These are phyloP conservation scores for Acanthamoeba polyphaga DNA, from an alignment of 208 protist species.

Conservation along the genomic window DNA sequence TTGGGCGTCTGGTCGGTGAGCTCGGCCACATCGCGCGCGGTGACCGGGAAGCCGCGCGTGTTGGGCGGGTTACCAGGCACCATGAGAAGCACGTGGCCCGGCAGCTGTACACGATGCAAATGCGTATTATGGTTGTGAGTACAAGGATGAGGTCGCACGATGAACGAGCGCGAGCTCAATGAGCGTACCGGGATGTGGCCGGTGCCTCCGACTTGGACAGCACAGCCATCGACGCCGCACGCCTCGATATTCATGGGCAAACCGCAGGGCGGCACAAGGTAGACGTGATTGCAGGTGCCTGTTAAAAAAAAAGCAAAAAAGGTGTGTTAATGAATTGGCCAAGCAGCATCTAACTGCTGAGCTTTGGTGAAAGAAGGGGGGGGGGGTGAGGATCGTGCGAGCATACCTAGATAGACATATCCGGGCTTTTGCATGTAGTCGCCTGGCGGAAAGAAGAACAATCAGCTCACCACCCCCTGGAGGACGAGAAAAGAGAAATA, in stretches of 20 bases:
- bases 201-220: not conserved
- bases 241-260: slow-evolving; percentile 28
- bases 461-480: no score
- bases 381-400: not conserved
- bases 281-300: slow-evolving; percentile 19
- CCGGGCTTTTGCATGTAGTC: slow-evolving; percentile 22
- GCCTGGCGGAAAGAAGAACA: not conserved
- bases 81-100: slow-evolving; percentile 38
- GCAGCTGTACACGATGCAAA: not conserved
- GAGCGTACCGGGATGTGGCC: not conserved
- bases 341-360: no score
- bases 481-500: not conserved
- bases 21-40: not conserved
- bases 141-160: not conserved
- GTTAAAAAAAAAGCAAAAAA: no score
- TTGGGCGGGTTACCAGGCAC: not conserved
- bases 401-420: not conserved
- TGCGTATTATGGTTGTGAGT: no score
- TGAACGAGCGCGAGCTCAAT: no score
- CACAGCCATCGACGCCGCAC: slow-evolving; percentile 52
- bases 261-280: slow-evolving; percentile 24
- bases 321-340: no score
- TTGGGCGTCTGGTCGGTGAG: slow-evolving; percentile 20
- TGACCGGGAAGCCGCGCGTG: not conserved
- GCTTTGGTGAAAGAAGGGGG: not conserved